These are phyloP conservation scores for Saturnispora ahearnii DNA, from an alignment of 805 yeast genomes.

Conservation along the genomic window DNA sequence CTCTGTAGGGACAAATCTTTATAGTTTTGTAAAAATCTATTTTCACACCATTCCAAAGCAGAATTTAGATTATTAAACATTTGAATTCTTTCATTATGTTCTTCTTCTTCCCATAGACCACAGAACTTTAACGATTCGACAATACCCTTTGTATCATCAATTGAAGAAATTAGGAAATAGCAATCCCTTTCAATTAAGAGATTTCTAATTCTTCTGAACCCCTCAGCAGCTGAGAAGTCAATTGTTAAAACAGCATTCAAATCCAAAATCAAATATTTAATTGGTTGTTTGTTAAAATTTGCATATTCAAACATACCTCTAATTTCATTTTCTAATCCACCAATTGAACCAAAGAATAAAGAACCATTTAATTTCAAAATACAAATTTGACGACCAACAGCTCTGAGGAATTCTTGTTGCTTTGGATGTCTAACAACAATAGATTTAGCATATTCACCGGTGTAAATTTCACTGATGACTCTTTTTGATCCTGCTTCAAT, in stretches of 20 bases:
- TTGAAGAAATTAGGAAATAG: conserved; percentile 70
- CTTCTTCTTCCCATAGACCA: conserved; percentile 58
- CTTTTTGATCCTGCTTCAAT: conserved; percentile 81
- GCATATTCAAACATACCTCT: conserved; percentile 54
- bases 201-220: conserved; percentile 79
- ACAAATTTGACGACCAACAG: conserved; percentile 86
- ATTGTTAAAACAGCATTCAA: conserved; percentile 72
- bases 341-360: conserved; percentile 90
- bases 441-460: conserved; percentile 84
- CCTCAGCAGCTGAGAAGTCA: conserved; percentile 95
- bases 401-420: conserved; percentile 74
- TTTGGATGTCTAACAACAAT: conserved; percentile 87
- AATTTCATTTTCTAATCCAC: conserved; percentile 74
- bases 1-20: conserved; percentile 24
- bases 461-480: conserved; percentile 70
- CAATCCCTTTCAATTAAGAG: conserved; percentile 61
- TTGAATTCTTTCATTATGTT: conserved; percentile 38
- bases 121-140: conserved; percentile 72
- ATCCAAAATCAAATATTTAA: conserved; percentile 76
- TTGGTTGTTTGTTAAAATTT: conserved; percentile 44
- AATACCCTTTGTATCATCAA: conserved; percentile 54
- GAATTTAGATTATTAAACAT: conserved; percentile 73
- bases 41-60: conserved; percentile 96
- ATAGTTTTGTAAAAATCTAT: conserved; percentile 65
- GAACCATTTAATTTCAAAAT: conserved; percentile 82